Evolutionary conservation across 345 rosid genomes (phyloP).

Genomic region (Boechera divaricarpa): DNA sequence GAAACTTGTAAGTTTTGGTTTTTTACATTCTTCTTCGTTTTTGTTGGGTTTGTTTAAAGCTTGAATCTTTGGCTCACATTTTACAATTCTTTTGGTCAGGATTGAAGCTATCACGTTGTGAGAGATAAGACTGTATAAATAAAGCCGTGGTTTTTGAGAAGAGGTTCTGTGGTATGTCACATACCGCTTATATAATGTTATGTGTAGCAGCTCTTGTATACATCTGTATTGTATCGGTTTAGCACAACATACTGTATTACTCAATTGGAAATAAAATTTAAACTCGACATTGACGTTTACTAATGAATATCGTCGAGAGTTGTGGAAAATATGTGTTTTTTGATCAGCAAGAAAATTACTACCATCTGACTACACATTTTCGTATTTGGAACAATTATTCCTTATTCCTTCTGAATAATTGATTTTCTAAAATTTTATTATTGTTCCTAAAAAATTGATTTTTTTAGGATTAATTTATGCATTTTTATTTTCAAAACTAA

Average conservation of each 20-base stretch:
- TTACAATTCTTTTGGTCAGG: conserved; percentile 30
- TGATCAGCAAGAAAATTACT: not conserved
- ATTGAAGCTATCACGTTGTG: conserved; percentile 45
- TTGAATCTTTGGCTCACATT: conserved; percentile 30
- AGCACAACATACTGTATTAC: conserved; percentile 33
- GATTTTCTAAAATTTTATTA: too few relatives aligned
- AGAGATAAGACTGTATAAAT: conserved; percentile 19
- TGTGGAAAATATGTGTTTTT: not conserved
- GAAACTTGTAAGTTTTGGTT: conserved; percentile 34
- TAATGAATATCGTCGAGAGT: not conserved
- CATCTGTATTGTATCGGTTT: conserved; percentile 1
- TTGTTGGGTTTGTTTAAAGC: not conserved
- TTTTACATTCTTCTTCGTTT: not conserved
- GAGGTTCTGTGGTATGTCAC: conserved; percentile 31
- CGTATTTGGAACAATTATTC: too few relatives aligned
- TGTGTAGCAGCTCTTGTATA: conserved; percentile 18
- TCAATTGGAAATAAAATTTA: conserved; percentile 16
- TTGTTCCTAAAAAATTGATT: too few relatives aligned
- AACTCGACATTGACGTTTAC: not conserved
- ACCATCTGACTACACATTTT: too few relatives aligned
- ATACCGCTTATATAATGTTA: conserved; percentile 12
- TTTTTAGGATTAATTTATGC: too few relatives aligned
- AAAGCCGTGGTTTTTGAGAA: conserved; percentile 20
- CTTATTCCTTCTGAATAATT: too few relatives aligned
- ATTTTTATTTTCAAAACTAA: too few relatives aligned